Conservation (phyloP, 345 rosid species). For the Aethionema arabicum region DNA sequence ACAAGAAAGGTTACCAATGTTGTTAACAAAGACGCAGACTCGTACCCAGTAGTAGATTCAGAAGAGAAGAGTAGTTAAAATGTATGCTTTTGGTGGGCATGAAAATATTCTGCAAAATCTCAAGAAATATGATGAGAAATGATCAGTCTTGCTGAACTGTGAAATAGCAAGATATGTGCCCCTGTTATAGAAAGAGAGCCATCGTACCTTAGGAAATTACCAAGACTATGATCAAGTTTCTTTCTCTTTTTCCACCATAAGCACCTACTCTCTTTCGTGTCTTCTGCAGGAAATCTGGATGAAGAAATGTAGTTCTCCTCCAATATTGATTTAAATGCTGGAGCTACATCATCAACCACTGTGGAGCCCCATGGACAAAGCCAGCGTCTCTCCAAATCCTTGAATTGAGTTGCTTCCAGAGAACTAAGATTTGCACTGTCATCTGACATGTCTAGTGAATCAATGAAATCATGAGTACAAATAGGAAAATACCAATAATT, state of each 20-base stretch:
- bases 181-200: conserved; percentile 18
- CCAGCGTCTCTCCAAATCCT: conserved; percentile 53
- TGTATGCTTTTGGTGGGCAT: conserved; percentile 18
- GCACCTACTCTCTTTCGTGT: conserved; percentile 52
- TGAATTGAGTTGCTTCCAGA: conserved; percentile 33
- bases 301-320: conserved; percentile 72
- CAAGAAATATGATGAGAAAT: conserved; percentile 13
- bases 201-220: conserved; percentile 61
- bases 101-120: conserved; percentile 6
- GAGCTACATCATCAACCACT: conserved; percentile 69
- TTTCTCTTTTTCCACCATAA: conserved; percentile 82
- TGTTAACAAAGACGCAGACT: conserved; percentile 19
- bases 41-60: background rate
- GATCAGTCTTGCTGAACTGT: conserved; percentile 16
- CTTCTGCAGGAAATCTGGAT: conserved; percentile 46
- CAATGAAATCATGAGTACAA: conserved; percentile 27
- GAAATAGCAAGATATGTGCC: conserved; percentile 1
- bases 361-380: conserved; percentile 84
- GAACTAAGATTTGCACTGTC: conserved; percentile 40
- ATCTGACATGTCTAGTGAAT: conserved; percentile 45
- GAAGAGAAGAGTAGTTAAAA: conserved; percentile 3
- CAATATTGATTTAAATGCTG: conserved; percentile 70
- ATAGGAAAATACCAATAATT: conserved; percentile 1
- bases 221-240: conserved; percentile 73
- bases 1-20: conserved; percentile 25